Evolutionary conservation across 2,329 filamentous ascomycete genomes (phyloP).

Genomic region (Phialocephala sp.): DNA sequence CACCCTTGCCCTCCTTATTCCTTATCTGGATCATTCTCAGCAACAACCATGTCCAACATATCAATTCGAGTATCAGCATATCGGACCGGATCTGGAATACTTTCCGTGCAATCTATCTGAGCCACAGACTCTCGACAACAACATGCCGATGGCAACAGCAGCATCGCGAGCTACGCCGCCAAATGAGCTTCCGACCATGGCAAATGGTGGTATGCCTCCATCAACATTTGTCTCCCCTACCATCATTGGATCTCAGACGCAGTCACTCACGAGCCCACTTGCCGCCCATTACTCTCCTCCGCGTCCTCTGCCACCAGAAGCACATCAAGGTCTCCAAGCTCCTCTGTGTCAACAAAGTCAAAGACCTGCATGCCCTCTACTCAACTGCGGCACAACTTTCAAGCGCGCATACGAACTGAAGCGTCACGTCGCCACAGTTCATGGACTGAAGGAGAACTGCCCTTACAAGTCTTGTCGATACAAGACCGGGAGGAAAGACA

Average conservation of each 20-base stretch:
- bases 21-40: background rate
- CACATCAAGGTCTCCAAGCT: no score
- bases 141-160: background rate
- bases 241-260: no score
- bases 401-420: background rate
- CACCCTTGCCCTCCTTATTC: no score
- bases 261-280: no score
- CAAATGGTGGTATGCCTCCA: background rate
- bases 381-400: background rate
- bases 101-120: background rate
- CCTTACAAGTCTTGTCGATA: conserved; percentile 11
- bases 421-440: background rate
- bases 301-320: background rate
- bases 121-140: background rate
- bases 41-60: conserved; percentile 9
- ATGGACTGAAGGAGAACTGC: background rate
- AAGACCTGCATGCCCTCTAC: background rate
- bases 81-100: background rate
- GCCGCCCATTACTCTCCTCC: no score
- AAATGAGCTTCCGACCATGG: background rate
- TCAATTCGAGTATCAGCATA: conserved; percentile 9
- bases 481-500: conserved; percentile 18
- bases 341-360: background rate
- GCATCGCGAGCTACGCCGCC: background rate
- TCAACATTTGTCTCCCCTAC: no score